A percentile compares a stretch with the other conserved stretches of the same genome.
Conservation (phyloP, 1,284 basidiomycete species). For the Waitea zeae region DNA sequence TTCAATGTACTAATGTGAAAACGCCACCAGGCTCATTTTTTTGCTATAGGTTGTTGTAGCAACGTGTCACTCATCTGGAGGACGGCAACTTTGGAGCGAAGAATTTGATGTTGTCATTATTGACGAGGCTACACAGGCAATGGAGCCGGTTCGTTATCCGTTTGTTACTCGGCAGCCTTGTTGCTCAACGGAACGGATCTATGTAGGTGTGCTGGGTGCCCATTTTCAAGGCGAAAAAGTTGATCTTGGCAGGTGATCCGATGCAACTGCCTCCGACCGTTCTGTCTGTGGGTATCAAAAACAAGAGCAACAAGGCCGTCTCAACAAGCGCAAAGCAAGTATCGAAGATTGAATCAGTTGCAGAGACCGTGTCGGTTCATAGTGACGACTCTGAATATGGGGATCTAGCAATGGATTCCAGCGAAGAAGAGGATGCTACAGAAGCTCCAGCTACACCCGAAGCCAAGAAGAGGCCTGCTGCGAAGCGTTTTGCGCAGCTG, state of each 20-base stretch:
- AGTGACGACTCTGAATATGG: no score
- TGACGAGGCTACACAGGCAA: conserved; percentile 90
- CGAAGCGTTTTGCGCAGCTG: conserved; percentile 14
- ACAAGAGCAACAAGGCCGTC: no score
- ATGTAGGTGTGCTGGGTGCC: conserved; percentile 89
- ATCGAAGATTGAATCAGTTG: no score
- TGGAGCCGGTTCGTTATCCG: conserved; percentile 59
- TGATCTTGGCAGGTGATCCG: conserved; percentile 83
- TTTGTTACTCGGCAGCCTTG: not conserved
- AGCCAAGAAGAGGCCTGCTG: no score
- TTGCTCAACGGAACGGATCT: no score
- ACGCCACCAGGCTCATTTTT: conserved; percentile 1
- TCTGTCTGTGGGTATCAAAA: conserved; percentile 45
- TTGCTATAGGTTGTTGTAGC: conserved; percentile 60
- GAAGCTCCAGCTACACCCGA: conserved; percentile 4
- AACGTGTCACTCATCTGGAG: conserved; percentile 86
- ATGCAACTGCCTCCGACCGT: conserved; percentile 91
- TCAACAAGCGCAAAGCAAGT: no score
- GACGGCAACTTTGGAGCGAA: conserved; percentile 57
- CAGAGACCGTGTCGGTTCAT: no score
- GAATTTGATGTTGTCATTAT: conserved; percentile 87
- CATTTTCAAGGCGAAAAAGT: conserved; percentile 74
- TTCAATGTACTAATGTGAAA: conserved; percentile 3
- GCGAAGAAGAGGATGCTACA: conserved; percentile 14
- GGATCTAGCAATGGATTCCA: no score